These are phyloP conservation scores for Podaxis sp. DNA, from an alignment of 768 basidiomycete genomes.

Conservation along the genomic window DNA sequence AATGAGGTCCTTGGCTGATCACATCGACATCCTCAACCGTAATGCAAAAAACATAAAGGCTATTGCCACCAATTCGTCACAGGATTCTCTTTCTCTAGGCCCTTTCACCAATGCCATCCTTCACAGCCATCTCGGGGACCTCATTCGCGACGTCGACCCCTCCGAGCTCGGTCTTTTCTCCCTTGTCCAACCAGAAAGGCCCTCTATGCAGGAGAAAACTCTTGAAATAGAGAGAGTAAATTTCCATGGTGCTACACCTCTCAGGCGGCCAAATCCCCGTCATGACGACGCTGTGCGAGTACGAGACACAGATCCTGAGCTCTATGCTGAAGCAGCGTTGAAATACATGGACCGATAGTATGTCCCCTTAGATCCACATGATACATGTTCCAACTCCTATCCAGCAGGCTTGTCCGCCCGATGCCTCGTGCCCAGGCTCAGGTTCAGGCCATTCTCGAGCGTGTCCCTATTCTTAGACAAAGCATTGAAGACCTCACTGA, in stretches of 20 bases:
- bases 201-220: slow-evolving; percentile 28
- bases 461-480: slow-evolving; percentile 36
- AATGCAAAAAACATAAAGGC: slow-evolving; percentile 52
- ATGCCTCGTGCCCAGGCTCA: slow-evolving; percentile 53
- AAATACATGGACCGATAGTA: slow-evolving; percentile 80
- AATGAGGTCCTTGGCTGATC: slow-evolving; percentile 61
- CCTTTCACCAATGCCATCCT: slow-evolving; percentile 71
- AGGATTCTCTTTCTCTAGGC: slow-evolving; percentile 27
- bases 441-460: slow-evolving; percentile 41
- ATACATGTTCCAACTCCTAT: slow-evolving; percentile 14
- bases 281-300: slow-evolving; percentile 35
- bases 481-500: slow-evolving; percentile 34
- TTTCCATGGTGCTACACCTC: slow-evolving; percentile 71
- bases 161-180: slow-evolving; percentile 80
- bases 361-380: slow-evolving; percentile 27
- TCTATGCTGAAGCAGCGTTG: slow-evolving; percentile 73
- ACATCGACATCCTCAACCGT: slow-evolving; percentile 62
- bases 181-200: slow-evolving; percentile 34
- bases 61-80: slow-evolving; percentile 34
- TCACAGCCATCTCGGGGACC: slow-evolving; percentile 60
- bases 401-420: slow-evolving; percentile 43
- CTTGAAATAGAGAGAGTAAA: slow-evolving; percentile 59
- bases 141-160: slow-evolving; percentile 78
- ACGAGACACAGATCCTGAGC: slow-evolving; percentile 63
- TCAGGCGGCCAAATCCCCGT: slow-evolving; percentile 44